A percentile compares a stretch with the other conserved stretches of the same genome.
phyloP scores from a whole-genome alignment of 257 asterid genomes.

The Rauvolfia tetraphylla region DNA sequence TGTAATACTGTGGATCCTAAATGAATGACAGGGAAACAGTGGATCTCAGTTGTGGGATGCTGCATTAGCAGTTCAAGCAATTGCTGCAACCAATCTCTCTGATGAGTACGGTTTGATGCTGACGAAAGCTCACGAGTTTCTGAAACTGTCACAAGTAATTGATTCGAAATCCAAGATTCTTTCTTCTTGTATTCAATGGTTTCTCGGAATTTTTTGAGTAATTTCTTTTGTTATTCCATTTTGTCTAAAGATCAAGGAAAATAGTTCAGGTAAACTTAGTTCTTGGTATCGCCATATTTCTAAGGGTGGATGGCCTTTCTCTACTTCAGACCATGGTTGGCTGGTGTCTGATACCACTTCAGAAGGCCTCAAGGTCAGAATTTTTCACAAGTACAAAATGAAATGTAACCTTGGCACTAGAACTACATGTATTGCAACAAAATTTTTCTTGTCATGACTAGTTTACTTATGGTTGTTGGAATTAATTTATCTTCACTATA shows the following conservation, averaged over 20 bases:
- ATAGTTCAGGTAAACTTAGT: constrained; percentile 30
- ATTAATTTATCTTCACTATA: neutral
- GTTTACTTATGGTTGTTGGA: too few species aligned
- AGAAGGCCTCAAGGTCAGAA: constrained; percentile 61
- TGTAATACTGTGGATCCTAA: neutral
- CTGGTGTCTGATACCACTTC: constrained; percentile 63
- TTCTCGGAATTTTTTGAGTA: neutral
- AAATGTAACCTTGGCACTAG: too few species aligned
- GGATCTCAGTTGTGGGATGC: constrained; percentile 80
- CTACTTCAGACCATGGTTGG: constrained; percentile 75
- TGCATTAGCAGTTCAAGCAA: constrained; percentile 60
- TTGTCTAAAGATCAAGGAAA: constrained; percentile 33
- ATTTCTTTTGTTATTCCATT: neutral
- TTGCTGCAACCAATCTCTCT: constrained; percentile 41
- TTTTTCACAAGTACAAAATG: neutral
- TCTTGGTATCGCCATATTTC: constrained; percentile 61
- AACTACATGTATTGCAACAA: neutral
- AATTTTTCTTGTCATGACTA: neutral
- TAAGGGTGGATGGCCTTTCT: constrained; percentile 80
- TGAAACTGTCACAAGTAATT: constrained; percentile 57
- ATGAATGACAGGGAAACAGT: constrained; percentile 53
- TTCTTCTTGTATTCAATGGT: neutral
- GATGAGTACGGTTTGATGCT: constrained; percentile 48
- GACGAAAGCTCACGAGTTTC: constrained; percentile 50
- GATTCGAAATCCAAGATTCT: neutral